These are phyloP conservation scores for Aspergillus puulaauensis DNA, from an alignment of 2,329 filamentous ascomycete genomes.

Conservation along the genomic window DNA sequence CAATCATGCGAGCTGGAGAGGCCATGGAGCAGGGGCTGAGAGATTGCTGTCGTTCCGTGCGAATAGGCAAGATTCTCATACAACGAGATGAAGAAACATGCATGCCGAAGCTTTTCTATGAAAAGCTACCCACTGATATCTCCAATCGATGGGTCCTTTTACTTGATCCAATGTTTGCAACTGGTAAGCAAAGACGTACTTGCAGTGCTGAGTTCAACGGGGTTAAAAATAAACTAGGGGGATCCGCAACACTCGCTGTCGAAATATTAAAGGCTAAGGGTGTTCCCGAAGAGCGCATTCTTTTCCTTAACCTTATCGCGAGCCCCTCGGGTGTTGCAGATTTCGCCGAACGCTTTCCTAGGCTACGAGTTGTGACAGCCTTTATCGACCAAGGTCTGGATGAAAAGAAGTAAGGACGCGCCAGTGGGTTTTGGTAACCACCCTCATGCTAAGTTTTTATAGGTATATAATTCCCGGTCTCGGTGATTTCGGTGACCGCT, in stretches of 20 bases:
- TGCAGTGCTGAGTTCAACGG: background rate
- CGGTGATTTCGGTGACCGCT: slow-evolving; percentile 93
- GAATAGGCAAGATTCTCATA: slow-evolving; percentile 98
- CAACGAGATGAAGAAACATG: slow-evolving; percentile 95
- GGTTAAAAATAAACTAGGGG: slow-evolving; percentile 56
- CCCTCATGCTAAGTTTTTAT: slow-evolving; percentile 17
- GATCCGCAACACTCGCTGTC: slow-evolving; percentile 95
- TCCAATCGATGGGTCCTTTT: slow-evolving; percentile 88
- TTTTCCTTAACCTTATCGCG: slow-evolving; percentile 97
- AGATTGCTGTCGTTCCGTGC: slow-evolving; percentile 95
- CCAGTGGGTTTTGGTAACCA: background rate
- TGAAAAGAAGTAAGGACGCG: slow-evolving; percentile 83
- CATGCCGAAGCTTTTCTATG: slow-evolving; percentile 91
- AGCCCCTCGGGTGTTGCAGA: slow-evolving; percentile 88
- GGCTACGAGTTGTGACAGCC: slow-evolving; percentile 86
- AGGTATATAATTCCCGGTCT: slow-evolving; percentile 95
- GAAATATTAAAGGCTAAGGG: slow-evolving; percentile 87
- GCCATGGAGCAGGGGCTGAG: slow-evolving; percentile 97
- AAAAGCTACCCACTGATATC: slow-evolving; percentile 95
- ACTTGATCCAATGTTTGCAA: slow-evolving; percentile 98
- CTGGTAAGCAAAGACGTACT: slow-evolving; percentile 57
- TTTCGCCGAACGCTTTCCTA: slow-evolving; percentile 86
- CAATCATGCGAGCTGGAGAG: slow-evolving; percentile 97
- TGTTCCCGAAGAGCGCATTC: slow-evolving; percentile 89
- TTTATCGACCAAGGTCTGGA: slow-evolving; percentile 97